Conservation (phyloP, 2,329 filamentous ascomycete genomes). For the Xylariaceae sp. region DNA sequence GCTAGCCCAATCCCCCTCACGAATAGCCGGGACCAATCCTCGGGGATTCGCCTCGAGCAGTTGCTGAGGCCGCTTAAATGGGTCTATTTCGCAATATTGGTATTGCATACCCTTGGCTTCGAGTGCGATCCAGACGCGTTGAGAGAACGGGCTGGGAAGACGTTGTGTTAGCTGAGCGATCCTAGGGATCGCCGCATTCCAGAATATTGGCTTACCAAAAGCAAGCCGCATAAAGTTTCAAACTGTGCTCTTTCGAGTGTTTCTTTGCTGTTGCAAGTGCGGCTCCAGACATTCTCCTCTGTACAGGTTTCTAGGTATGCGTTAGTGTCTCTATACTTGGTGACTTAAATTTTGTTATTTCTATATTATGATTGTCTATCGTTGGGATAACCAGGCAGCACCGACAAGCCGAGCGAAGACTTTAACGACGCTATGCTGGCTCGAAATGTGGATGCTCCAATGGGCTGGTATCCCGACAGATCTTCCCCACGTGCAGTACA, state of each 20-base stretch:
- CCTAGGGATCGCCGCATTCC: neutral
- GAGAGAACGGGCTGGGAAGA: constrained; percentile 71
- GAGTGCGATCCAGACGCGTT: constrained; percentile 86
- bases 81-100: constrained; percentile 85
- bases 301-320: constrained; percentile 63
- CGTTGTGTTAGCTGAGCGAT: constrained; percentile 20
- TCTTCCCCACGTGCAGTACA: constrained; percentile 18
- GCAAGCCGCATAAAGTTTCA: constrained; percentile 81
- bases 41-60: constrained; percentile 76
- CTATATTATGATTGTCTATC: neutral
- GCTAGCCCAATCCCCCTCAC: constrained; percentile 79
- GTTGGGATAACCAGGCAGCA: neutral
- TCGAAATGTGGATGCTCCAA: constrained; percentile 4
- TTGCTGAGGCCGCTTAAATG: constrained; percentile 67
- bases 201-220: constrained; percentile 65
- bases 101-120: constrained; percentile 78
- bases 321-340: constrained; percentile 8
- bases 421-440: constrained; percentile 1
- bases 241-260: constrained; percentile 68
- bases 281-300: constrained; percentile 71
- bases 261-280: constrained; percentile 70
- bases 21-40: constrained; percentile 74
- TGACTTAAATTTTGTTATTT: neutral
- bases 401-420: neutral
- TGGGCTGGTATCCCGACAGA: constrained; percentile 7